Evolutionary conservation across 202 grass and related monocot species (phyloP).

Genomic region (Cymbopogon flexuosus): DNA sequence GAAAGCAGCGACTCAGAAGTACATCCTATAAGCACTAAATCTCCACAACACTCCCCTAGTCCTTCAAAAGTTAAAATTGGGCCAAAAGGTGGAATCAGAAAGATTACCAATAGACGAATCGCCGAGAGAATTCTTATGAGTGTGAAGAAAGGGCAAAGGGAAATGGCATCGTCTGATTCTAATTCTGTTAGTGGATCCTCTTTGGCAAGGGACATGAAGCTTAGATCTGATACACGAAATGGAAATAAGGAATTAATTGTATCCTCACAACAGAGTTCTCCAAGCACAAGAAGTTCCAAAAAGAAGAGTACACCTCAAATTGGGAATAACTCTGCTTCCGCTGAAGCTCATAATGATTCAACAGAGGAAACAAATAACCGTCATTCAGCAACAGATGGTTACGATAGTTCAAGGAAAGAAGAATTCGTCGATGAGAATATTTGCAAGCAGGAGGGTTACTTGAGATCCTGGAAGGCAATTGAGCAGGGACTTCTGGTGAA

Average conservation of each 20-base stretch:
- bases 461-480: conserved; percentile 68
- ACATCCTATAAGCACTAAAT: conserved; percentile 45
- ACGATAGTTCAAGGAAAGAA: conserved; percentile 62
- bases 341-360: conserved; percentile 54
- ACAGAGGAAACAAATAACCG: conserved; percentile 42
- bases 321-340: conserved; percentile 39
- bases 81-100: conserved; percentile 56
- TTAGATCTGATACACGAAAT: conserved; percentile 56
- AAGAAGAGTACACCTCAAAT: conserved; percentile 40
- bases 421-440: conserved; percentile 70
- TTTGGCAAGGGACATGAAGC: conserved; percentile 68
- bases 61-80: conserved; percentile 52
- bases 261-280: conserved; percentile 45
- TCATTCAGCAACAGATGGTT: conserved; percentile 46
- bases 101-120: conserved; percentile 73
- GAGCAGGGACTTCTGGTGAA: conserved; percentile 87
- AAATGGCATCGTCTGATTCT: conserved; percentile 50
- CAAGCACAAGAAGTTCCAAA: conserved; percentile 53
- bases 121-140: conserved; percentile 76
- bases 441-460: conserved; percentile 45
- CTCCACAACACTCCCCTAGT: conserved; percentile 41
- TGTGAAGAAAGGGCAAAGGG: conserved; percentile 68
- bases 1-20: conserved; percentile 87
- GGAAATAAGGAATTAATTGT: conserved; percentile 58
- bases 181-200: conserved; percentile 54